phyloP scores from a whole-genome alignment of 352 stramenopile species.

The Phytophthora tubulina region DNA sequence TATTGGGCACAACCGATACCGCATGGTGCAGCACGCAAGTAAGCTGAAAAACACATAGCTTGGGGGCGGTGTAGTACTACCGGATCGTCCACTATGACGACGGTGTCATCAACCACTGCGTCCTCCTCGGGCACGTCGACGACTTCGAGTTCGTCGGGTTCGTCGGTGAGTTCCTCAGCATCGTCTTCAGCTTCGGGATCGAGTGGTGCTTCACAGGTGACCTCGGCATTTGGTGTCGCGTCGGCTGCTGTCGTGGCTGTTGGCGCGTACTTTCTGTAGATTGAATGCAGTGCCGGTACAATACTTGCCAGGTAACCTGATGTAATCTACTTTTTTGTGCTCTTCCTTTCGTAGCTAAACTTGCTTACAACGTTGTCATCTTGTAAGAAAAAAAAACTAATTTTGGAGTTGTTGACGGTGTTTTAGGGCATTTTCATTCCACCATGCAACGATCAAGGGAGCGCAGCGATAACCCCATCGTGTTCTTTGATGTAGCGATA shows the following conservation, averaged over 20 bases:
- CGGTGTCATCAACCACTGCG: too few relatives aligned
- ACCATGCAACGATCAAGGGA: conserved; percentile 25
- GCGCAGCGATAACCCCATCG: conserved; percentile 78
- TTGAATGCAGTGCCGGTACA: neutral
- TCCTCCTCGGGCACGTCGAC: neutral
- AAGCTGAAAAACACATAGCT: too few relatives aligned
- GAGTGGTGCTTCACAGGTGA: conserved; percentile 26
- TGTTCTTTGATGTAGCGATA: conserved; percentile 97
- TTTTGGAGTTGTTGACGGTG: too few relatives aligned
- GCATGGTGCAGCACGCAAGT: too few relatives aligned
- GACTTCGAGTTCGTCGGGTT: conserved; percentile 17
- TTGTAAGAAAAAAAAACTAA: too few relatives aligned
- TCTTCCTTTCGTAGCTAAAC: neutral
- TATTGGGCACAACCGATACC: too few relatives aligned
- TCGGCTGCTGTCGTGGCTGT: conserved; percentile 19
- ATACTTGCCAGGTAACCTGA: neutral
- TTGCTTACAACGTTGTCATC: too few relatives aligned
- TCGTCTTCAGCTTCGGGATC: conserved; percentile 26
- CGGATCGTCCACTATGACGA: too few relatives aligned
- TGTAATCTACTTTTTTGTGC: conserved; percentile 22
- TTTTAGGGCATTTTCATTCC: too few relatives aligned
- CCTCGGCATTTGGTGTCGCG: conserved; percentile 13
- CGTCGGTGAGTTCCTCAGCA: neutral
- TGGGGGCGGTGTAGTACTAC: too few relatives aligned
- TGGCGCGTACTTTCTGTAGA: conserved; percentile 35